phyloP scores from a whole-genome alignment of 2,329 filamentous ascomycete species.

The Alternaria rosae region DNA sequence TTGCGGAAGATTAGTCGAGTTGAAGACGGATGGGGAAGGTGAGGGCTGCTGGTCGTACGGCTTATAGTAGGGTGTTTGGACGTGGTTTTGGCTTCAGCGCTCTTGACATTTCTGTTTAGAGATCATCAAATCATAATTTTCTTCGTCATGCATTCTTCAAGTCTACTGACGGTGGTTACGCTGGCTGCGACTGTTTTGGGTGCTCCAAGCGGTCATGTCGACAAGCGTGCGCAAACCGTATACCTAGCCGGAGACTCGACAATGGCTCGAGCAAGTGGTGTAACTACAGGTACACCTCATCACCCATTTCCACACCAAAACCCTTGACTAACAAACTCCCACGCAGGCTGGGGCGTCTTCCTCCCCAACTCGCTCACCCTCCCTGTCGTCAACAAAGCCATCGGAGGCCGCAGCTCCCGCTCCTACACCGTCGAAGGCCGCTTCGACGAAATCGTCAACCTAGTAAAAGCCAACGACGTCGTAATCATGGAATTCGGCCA shows the following conservation, averaged over 20 bases:
- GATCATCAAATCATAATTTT: background rate
- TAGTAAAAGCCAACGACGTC: constrained; percentile 66
- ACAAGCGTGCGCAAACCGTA: constrained; percentile 53
- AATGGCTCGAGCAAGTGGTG: constrained; percentile 61
- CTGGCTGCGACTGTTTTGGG: constrained; percentile 28
- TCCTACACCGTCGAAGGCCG: constrained; percentile 72
- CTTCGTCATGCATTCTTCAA: constrained; percentile 14
- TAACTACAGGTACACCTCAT: constrained; percentile 47
- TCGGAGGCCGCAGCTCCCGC: constrained; percentile 70
- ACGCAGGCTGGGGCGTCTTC: constrained; percentile 70
- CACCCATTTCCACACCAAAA: background rate
- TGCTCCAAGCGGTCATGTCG: constrained; percentile 30
- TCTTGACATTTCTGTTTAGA: background rate
- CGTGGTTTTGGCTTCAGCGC: background rate
- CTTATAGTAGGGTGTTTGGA: background rate
- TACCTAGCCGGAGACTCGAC: constrained; percentile 69
- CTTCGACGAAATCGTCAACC: constrained; percentile 64
- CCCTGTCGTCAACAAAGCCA: constrained; percentile 68
- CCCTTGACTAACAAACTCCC: background rate
- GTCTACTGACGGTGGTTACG: constrained; percentile 27
- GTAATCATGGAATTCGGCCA: constrained; percentile 77
- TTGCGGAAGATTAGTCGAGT: background rate
- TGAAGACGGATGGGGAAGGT: background rate
- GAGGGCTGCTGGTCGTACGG: background rate
- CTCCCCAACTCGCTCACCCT: constrained; percentile 61